Evolutionary conservation across 768 basidiomycete genomes (phyloP).

Genomic region (Termitomyces sp.): DNA sequence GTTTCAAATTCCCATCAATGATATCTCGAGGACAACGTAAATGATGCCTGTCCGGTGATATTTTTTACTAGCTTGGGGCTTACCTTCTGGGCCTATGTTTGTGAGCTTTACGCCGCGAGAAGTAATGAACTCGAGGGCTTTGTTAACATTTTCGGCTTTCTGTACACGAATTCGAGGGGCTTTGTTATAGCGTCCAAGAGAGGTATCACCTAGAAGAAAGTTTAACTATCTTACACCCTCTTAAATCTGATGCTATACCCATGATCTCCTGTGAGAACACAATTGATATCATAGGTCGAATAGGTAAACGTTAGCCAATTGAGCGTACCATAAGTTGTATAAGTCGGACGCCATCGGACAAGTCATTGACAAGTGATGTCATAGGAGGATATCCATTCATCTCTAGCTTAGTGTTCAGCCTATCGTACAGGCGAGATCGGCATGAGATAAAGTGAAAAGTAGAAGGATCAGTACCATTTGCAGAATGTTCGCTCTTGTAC

Average conservation of each 20-base stretch:
- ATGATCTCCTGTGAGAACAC: slow-evolving; percentile 78
- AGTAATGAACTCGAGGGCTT: slow-evolving; percentile 92
- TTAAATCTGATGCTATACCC: slow-evolving; percentile 45
- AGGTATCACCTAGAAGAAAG: slow-evolving; percentile 61
- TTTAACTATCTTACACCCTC: neutral
- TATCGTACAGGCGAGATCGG: slow-evolving; percentile 24
- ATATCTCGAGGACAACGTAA: slow-evolving; percentile 58
- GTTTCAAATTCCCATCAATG: slow-evolving; percentile 97
- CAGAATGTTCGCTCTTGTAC: slow-evolving; percentile 83
- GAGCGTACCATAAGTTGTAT: slow-evolving; percentile 85
- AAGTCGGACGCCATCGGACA: slow-evolving; percentile 91
- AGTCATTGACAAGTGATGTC: slow-evolving; percentile 83
- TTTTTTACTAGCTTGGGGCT: slow-evolving; percentile 4
- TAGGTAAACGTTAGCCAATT: neutral
- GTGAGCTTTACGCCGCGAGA: slow-evolving; percentile 93
- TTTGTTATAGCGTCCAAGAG: slow-evolving; percentile 93
- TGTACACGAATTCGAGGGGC: slow-evolving; percentile 90
- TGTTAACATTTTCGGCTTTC: slow-evolving; percentile 97
- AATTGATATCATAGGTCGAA: slow-evolving; percentile 3
- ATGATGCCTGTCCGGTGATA: neutral
- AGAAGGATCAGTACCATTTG: slow-evolving; percentile 60
- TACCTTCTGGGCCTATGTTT: slow-evolving; percentile 96
- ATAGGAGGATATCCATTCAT: slow-evolving; percentile 80
- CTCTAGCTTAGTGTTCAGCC: slow-evolving; percentile 96
- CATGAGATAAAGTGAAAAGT: slow-evolving; percentile 3